A percentile compares a stretch with the other conserved stretches of the same genome.
Evolutionary conservation across 257 asterid genomes (phyloP).

Genomic region (Jaltomata sinuosa): DNA sequence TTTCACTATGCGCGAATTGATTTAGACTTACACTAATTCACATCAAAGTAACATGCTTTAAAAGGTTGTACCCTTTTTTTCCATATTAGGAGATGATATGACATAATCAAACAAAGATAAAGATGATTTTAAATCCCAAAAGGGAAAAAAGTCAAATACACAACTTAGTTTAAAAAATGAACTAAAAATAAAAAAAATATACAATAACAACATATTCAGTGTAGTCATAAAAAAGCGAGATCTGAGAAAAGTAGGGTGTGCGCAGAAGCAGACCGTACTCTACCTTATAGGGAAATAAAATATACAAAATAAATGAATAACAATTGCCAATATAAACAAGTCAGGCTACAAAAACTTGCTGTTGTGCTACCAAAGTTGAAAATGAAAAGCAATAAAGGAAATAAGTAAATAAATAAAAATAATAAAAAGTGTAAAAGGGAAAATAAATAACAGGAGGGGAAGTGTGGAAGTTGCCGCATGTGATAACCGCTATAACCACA

Average conservation of each 20-base stretch:
- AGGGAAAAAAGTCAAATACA: background rate
- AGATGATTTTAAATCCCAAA: background rate
- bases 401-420: no score
- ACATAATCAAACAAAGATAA: background rate
- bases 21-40: no score
- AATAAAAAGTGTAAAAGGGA: background rate
- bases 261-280: no score
- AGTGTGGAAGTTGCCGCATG: background rate
- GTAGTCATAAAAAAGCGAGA: no score
- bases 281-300: no score
- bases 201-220: no score
- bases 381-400: background rate
- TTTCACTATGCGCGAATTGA: no score
- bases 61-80: background rate
- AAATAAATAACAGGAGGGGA: background rate
- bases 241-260: no score
- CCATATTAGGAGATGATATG: background rate
- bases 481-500: constrained; percentile 5
- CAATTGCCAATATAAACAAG: no score
- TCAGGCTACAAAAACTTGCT: no score
- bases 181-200: background rate
- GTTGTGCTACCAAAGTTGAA: background rate
- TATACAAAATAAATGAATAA: background rate
- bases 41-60: background rate
- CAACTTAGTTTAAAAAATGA: background rate